Conservation (phyloP, 441 rosid species). For the Daphne laureola region DNA sequence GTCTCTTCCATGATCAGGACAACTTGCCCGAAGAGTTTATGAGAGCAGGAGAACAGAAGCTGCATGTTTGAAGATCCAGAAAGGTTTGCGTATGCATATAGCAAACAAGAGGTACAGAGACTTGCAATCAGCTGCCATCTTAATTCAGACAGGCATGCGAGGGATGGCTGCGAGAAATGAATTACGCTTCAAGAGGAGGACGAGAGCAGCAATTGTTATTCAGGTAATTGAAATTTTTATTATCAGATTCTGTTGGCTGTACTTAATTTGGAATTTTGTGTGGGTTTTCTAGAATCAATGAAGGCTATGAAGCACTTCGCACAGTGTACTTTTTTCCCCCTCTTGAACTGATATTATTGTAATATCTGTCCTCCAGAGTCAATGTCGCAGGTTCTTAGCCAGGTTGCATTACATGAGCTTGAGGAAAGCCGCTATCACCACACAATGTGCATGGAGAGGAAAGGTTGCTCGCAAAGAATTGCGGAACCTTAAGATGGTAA, state of each 20-base stretch:
- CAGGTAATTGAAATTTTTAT: slow-evolving; percentile 35
- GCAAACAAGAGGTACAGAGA: slow-evolving; percentile 72
- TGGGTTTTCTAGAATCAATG: too few species aligned
- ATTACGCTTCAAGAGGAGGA: slow-evolving; percentile 59
- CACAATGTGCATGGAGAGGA: slow-evolving; percentile 97
- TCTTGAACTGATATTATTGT: slow-evolving; percentile 7
- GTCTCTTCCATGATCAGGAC: slow-evolving; percentile 42
- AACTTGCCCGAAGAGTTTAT: slow-evolving; percentile 57
- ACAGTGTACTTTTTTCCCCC: slow-evolving; percentile 2
- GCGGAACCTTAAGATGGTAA: slow-evolving; percentile 88
- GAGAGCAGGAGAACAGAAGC: slow-evolving; percentile 76
- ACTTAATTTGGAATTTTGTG: not conserved
- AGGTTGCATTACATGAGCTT: slow-evolving; percentile 42
- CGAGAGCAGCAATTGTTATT: slow-evolving; percentile 63
- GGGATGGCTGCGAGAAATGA: slow-evolving; percentile 86
- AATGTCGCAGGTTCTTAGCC: slow-evolving; percentile 73
- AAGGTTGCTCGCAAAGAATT: slow-evolving; percentile 82
- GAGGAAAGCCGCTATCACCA: slow-evolving; percentile 73
- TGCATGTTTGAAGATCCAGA: slow-evolving; percentile 77
- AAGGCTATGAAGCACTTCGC: not conserved
- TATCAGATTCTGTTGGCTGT: too few species aligned
- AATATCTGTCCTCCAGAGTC: slow-evolving; percentile 40
- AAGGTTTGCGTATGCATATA: slow-evolving; percentile 68
- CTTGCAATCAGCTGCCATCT: slow-evolving; percentile 48
- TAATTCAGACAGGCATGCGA: slow-evolving; percentile 79